Evolutionary conservation across 2,329 filamentous ascomycete species (phyloP).

Genomic region (Bipolaris gigantea): DNA sequence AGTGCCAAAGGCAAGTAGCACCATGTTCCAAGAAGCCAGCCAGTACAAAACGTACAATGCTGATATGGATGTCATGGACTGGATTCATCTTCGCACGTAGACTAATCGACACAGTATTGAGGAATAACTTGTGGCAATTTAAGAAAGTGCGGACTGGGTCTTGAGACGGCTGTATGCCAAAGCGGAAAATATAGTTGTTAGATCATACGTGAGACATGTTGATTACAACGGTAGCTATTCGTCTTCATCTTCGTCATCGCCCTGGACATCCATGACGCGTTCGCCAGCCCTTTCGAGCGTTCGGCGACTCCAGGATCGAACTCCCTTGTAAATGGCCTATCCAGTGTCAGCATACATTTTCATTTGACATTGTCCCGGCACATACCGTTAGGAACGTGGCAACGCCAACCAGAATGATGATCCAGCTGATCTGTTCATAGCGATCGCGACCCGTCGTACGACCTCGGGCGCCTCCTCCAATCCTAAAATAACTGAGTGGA

Average conservation of each 20-base stretch:
- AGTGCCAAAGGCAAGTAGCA: constrained; percentile 30
- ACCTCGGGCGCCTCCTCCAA: constrained; percentile 61
- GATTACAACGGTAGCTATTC: constrained; percentile 35
- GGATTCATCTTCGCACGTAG: constrained; percentile 80
- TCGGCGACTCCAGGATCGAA: constrained; percentile 71
- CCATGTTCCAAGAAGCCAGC: constrained; percentile 32
- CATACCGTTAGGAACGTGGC: constrained; percentile 75
- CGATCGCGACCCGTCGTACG: constrained; percentile 73
- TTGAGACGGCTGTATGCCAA: background rate
- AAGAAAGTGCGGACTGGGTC: constrained; percentile 76
- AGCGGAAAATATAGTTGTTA: background rate
- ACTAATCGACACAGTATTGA: constrained; percentile 93
- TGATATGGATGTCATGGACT: constrained; percentile 33
- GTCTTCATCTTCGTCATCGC: constrained; percentile 58
- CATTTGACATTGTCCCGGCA: constrained; percentile 18
- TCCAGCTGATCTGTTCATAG: constrained; percentile 75
- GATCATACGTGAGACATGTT: background rate
- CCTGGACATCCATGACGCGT: constrained; percentile 78
- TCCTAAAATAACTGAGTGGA: constrained; percentile 75
- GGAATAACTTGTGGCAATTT: constrained; percentile 77
- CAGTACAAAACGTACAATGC: constrained; percentile 40
- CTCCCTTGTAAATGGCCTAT: constrained; percentile 78
- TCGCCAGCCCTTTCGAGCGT: constrained; percentile 78
- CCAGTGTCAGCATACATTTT: constrained; percentile 12
- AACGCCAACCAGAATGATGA: constrained; percentile 78